phyloP scores from a whole-genome alignment of 129 eudicot genomes.

The Artemisia argyi region DNA sequence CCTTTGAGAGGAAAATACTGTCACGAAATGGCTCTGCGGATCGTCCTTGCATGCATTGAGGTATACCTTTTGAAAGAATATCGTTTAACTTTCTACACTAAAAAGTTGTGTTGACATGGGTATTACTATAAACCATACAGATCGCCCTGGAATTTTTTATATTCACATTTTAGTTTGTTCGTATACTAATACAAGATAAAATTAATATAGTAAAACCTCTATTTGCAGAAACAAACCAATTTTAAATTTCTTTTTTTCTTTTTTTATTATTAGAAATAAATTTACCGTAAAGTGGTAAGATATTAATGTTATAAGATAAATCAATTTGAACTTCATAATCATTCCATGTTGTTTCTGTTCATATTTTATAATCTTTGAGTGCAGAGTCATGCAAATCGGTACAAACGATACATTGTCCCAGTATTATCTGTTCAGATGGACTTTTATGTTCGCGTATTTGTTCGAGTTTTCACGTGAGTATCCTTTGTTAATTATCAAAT shows the following conservation, averaged over 20 bases:
- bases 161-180: not conserved
- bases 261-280: not conserved
- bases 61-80: slow-evolving; percentile 32
- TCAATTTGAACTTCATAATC: not conserved
- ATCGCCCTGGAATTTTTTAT: not conserved
- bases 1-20: slow-evolving; percentile 96
- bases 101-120: not conserved
- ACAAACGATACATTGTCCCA: slow-evolving; percentile 68
- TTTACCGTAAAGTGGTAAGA: not conserved
- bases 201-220: not conserved
- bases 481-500: not conserved
- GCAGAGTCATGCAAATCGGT: slow-evolving; percentile 99
- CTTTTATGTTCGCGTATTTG: slow-evolving; percentile 93
- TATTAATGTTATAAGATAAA: not conserved
- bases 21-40: slow-evolving; percentile 97
- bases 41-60: slow-evolving; percentile 97
- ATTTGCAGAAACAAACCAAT: not conserved
- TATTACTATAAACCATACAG: not conserved
- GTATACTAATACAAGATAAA: not conserved
- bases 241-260: not conserved
- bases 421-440: slow-evolving; percentile 58
- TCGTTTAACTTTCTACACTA: too few relatives aligned
- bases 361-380: slow-evolving; percentile 12
- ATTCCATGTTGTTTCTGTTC: not conserved
- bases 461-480: slow-evolving; percentile 84